Base-by-base conservation (phyloP, 805 yeast genomes). In the Pichia scutulata region DNA sequence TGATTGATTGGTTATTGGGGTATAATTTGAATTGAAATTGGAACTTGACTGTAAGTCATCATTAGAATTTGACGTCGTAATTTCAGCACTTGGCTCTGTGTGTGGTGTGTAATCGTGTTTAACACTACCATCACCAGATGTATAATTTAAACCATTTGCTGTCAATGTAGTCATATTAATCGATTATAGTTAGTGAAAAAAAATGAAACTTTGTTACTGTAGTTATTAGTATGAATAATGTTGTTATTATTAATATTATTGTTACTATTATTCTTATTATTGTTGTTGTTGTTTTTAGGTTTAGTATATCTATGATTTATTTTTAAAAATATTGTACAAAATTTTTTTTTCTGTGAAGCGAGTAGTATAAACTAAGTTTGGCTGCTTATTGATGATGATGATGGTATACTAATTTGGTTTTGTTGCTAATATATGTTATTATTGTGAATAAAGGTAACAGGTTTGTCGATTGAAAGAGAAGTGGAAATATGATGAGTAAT, bases 41-140 rank as follows among this genome's bases (percentile, higher is more conserved):
- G 37, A 33, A 33, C 37, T 33, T 33, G 37, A 33, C n/a, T 33
- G 37, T 33, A 33, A 2, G 8, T 33, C 37, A 33, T 33, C 37
- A 33, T 16, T 33, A 16, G 19, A n/a, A 33, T 33, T 33, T 33
- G 37, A 33, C 8, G 37, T 5, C 37, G n/a, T 33, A 7, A 5
- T 33, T 16, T 33, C 37, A n/a, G 37, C 37, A 33, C n/a, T n/a
- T 33, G 37, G 37, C 19, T 33, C 37, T 16, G 30, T 25, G 22
- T 9, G 19, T 41, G 28, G 26, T 19, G 24, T 14, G 14, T 18
- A 14, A 5, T 43, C 18, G 4, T 43, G 9, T 10, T 30, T 14
- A 39, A 44, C 24, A 44, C 46, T 44, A 37, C 40, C 46, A 7
- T 44, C 46, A 9, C 26, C 46, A 33, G 46, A 10, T 25, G 26